Evolutionary conservation across 1,284 basidiomycete genomes (phyloP), one percentile per base, ranked within the genome.

Genomic region (Inonotus obliquus): DNA sequence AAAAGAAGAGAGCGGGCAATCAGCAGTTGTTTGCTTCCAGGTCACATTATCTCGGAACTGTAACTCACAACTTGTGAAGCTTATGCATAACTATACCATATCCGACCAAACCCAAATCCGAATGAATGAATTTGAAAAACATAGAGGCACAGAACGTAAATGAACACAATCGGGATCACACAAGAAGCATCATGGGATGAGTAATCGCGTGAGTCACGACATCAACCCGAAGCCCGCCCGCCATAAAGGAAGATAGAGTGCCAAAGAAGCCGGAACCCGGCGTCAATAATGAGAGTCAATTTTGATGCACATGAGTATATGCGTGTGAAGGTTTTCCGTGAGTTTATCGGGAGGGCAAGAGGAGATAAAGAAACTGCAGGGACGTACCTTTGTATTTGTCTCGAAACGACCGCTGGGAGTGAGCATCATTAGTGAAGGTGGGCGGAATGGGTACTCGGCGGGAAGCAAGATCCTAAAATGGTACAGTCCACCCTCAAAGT

Each of bases 391-490:
- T 65, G 94, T 95, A 72, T 96, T 94, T 53, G 95, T 80, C 75
- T 98, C 95, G 72, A 97, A 98, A 45, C 96, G 84, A 17, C 96
- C 96, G 69, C 93, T 97, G 3, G 96, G 96, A 6, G 96, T 98
- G 56, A 98, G 83, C 76, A 98, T 84, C 84, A 96, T 90, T 69
- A 98, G 86, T 55, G 94, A 91, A 14, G 96, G 96, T 17, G 96
- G 94, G 63, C 92, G 85, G 76, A 98, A 96, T 35, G 96, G 96
- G 71, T 97, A 98, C 76, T 94, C 92, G 54, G 94, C 85, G 2
- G 96, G 96, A 6, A 98, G 78, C 21, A 94, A 74, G 70, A 98
- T 93, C 59, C 95, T 86, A 69, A 96, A 89, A 75, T 98, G 95
- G 75, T 98, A 98, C 57, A 91, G 72, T 64, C 93, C 92, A 61